These are phyloP conservation scores for Xylaria telfairii DNA, from an alignment of 495 filamentous ascomycete species.

Conservation along the genomic window DNA sequence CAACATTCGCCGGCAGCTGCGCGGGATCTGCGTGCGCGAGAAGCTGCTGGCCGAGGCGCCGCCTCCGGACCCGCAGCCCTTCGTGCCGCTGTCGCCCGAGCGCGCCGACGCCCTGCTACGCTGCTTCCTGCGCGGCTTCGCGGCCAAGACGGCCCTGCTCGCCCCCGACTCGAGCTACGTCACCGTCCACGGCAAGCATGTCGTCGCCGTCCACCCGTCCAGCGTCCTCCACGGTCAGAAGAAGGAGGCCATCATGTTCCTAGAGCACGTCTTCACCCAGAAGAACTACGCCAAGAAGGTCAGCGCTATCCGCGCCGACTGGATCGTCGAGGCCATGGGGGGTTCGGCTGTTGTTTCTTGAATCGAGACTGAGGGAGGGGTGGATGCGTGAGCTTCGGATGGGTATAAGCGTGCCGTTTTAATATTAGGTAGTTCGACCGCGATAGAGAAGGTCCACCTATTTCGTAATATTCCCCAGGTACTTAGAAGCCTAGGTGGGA, in stretches of 20 bases:
- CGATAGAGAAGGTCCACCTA: background rate
- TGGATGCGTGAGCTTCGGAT: background rate
- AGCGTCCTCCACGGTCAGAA: conserved; percentile 87
- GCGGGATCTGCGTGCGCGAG: conserved; percentile 61
- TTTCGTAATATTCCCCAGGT: too few species aligned
- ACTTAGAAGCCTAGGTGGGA: too few species aligned
- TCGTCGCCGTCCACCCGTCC: conserved; percentile 86
- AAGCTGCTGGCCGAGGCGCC: conserved; percentile 50
- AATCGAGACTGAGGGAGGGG: background rate
- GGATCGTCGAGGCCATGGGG: conserved; percentile 76
- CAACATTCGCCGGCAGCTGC: conserved; percentile 88
- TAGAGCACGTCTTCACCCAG: conserved; percentile 94
- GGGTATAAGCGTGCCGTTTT: background rate
- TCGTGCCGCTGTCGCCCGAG: conserved; percentile 56
- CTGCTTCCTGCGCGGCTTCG: conserved; percentile 83
- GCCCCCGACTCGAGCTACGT: conserved; percentile 85
- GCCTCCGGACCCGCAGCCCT: conserved; percentile 56
- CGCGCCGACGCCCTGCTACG: conserved; percentile 67
- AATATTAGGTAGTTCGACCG: background rate
- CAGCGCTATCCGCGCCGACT: conserved; percentile 83
- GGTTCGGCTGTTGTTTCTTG: conserved; percentile 27
- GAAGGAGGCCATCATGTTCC: conserved; percentile 92
- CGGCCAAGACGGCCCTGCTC: conserved; percentile 80
- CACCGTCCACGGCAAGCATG: conserved; percentile 82
- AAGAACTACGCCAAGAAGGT: conserved; percentile 91